Evolutionary conservation across 2,329 filamentous ascomycete genomes (phyloP), one percentile per base, ranked within the genome.

Genomic region (Verticillium longisporum): DNA sequence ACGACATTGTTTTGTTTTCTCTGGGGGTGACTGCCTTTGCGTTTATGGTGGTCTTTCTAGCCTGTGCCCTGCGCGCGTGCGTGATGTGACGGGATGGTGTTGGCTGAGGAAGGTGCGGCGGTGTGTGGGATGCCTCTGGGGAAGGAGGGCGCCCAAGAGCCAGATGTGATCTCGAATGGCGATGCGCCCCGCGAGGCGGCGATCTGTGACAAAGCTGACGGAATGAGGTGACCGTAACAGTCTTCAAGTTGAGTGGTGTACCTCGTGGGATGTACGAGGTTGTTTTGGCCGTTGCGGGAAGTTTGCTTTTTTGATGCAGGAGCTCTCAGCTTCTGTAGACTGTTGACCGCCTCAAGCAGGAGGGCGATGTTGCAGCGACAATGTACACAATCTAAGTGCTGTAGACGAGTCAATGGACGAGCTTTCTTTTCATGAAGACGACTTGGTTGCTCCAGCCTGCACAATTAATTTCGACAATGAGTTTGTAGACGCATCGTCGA

Each of bases 1-100:
- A 58, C 37, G 61, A 59, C 56, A 60, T 63, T 59, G 45, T 45
- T 53, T 10, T 10, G 33, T 36, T 31, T 31, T 4, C 5, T 5
- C 26, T 4, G 41, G 41, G 14, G 33, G 3, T 45, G 38, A n/a
- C 38, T 31, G 26, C 4, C 26, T 31, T 13, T 38, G 37, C 37
- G 37, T 38, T 38, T 38, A n/a, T n/a, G 15, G 38, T 45, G 38
- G 38, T 45, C 4, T 45, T 45, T 45, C 26, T 31, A 5, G 5
- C 26, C 26, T 31, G 26, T 31, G 4, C 26, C 26, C 2, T 31
- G 26, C 26, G 26, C 26, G 26, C 26, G 26, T 31, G 26, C 26
- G 26, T 31, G 26, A 31, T 31, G 26, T 31, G 26, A 31, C 26
- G 26, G 26, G 4, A 31, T 4, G 26, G 26, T 31, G 36, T 10